These are phyloP conservation scores for Rusavskia elegans DNA, from an alignment of 495 filamentous ascomycete species.

Conservation along the genomic window DNA sequence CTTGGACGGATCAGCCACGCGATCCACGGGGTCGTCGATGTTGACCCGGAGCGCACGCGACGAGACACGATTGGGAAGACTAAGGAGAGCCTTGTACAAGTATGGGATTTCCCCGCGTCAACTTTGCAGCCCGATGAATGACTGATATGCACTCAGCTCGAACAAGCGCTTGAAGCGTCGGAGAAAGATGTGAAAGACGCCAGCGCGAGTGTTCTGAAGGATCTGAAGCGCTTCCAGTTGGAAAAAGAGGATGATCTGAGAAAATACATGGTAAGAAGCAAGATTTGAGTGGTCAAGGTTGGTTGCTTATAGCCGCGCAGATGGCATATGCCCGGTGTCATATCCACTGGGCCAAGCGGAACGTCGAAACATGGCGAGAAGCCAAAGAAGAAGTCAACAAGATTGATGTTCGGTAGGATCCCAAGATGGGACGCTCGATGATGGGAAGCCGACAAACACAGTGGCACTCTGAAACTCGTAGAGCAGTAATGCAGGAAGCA, in stretches of 20 bases:
- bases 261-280: conserved; percentile 72
- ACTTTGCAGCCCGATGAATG: conserved; percentile 5
- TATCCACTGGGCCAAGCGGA: conserved; percentile 97
- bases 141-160: conserved; percentile 38
- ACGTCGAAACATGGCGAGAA: conserved; percentile 90
- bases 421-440: neutral
- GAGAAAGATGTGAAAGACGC: conserved; percentile 86
- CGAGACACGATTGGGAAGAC: conserved; percentile 93
- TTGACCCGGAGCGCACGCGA: conserved; percentile 82
- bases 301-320: conserved; percentile 24
- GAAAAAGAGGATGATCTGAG: conserved; percentile 92
- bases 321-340: conserved; percentile 87
- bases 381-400: conserved; percentile 85
- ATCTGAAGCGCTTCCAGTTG: conserved; percentile 79
- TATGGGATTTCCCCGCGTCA: conserved; percentile 14
- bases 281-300: neutral
- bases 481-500: too few species aligned
- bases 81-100: conserved; percentile 51
- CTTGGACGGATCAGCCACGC: conserved; percentile 91
- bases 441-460: neutral
- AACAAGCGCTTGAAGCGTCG: conserved; percentile 74
- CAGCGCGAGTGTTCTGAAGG: conserved; percentile 67
- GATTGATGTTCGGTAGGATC: conserved; percentile 43
- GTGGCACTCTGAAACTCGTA: neutral
- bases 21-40: conserved; percentile 87